These are phyloP conservation scores for Tuber melanosporum DNA, from an alignment of 495 filamentous ascomycete genomes.

Conservation along the genomic window DNA sequence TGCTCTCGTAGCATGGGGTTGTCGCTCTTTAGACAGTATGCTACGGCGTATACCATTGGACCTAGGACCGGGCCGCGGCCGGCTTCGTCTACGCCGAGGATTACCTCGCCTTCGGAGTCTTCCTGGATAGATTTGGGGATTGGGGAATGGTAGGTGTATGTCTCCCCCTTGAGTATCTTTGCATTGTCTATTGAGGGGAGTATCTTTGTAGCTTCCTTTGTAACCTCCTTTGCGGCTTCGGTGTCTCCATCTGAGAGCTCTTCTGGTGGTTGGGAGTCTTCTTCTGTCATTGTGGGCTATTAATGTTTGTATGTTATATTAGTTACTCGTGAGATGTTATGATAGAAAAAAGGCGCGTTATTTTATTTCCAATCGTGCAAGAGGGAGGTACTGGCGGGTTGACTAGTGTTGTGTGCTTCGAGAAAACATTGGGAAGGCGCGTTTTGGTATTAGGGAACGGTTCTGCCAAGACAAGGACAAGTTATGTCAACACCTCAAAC, in stretches of 20 bases:
- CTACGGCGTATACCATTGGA: constrained; percentile 89
- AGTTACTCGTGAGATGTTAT: neutral
- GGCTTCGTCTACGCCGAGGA: constrained; percentile 90
- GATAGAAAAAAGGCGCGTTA: constrained; percentile 3
- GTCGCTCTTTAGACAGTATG: constrained; percentile 79
- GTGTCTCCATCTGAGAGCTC: constrained; percentile 47
- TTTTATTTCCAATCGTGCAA: neutral
- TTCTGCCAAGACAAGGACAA: neutral
- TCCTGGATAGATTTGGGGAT: constrained; percentile 54
- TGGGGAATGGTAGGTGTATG: constrained; percentile 79
- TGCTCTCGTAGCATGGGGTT: constrained; percentile 61
- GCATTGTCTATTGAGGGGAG: constrained; percentile 61
- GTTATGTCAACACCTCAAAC: neutral
- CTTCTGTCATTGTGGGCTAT: constrained; percentile 46
- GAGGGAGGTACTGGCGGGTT: neutral
- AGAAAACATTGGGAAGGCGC: neutral
- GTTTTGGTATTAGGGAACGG: neutral
- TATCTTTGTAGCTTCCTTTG: neutral
- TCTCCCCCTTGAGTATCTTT: constrained; percentile 60
- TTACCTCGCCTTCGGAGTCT: constrained; percentile 49
- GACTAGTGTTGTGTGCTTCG: neutral
- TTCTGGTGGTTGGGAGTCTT: constrained; percentile 47
- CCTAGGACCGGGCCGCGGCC: constrained; percentile 91
- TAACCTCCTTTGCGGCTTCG: neutral
- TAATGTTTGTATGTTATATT: neutral